Conservation (phyloP, 2,329 filamentous ascomycete species). For the Colletotrichum spaethianum region DNA sequence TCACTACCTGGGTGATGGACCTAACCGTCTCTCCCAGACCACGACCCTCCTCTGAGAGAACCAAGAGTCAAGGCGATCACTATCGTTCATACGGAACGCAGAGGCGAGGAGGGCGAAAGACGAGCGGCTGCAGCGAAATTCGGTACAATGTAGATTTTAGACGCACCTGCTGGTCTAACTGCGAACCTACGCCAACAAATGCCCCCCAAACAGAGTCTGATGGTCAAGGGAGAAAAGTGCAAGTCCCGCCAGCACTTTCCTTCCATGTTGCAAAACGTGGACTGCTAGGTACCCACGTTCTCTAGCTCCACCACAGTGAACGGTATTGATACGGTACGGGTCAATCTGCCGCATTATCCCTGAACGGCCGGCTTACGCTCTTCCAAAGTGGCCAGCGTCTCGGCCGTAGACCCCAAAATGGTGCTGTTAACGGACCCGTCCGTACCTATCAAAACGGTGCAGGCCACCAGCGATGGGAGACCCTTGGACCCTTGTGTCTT, state of each 20-base stretch:
- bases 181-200: not conserved
- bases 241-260: not conserved
- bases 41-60: not conserved
- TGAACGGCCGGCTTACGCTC: not conserved
- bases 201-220: not conserved
- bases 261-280: no score
- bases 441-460: not conserved
- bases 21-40: not conserved
- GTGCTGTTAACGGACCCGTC: not conserved
- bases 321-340: not conserved
- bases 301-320: not conserved
- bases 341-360: not conserved
- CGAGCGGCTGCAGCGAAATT: not conserved
- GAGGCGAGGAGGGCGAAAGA: not conserved
- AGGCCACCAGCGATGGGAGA: not conserved
- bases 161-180: not conserved
- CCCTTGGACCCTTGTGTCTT: conserved; percentile 11
- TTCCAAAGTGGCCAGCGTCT: not conserved
- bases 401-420: not conserved
- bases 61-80: not conserved
- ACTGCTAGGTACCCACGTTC: not conserved
- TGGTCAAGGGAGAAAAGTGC: not conserved
- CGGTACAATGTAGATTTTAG: not conserved
- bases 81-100: not conserved
- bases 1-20: not conserved